A percentile compares a stretch with the other conserved stretches of the same genome.
These are phyloP conservation scores for Leccinellum luteum DNA, from an alignment of 768 basidiomycete genomes.

Conservation along the genomic window DNA sequence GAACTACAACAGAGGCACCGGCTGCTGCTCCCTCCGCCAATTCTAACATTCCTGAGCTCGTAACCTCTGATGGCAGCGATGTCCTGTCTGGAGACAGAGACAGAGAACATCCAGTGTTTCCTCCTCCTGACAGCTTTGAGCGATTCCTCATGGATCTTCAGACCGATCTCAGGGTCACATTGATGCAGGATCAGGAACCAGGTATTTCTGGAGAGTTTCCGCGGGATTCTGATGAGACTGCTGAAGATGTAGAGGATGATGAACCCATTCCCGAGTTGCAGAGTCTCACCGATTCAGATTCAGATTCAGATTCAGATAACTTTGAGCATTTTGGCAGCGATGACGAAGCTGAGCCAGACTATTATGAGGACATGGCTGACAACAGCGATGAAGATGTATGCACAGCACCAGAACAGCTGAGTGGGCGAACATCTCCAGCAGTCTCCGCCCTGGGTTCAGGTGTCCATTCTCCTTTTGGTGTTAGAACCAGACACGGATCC, in stretches of 20 bases:
- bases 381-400: slow-evolving; percentile 28
- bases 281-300: slow-evolving; percentile 25
- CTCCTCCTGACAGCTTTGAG: slow-evolving; percentile 72
- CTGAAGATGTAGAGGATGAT: slow-evolving; percentile 18
- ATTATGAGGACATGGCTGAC: slow-evolving; percentile 29
- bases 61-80: slow-evolving; percentile 4
- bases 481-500: slow-evolving; percentile 1
- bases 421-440: slow-evolving; percentile 26
- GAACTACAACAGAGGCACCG: slow-evolving; percentile 10
- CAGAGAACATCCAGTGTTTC: slow-evolving; percentile 22
- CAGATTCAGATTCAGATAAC: slow-evolving; percentile 34
- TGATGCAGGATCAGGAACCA: slow-evolving; percentile 41
- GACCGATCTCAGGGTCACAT: slow-evolving; percentile 61
- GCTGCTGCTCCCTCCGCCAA: slow-evolving; percentile 2
- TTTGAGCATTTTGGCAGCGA: slow-evolving; percentile 18
- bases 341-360: slow-evolving; percentile 27
- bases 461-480: slow-evolving; percentile 8
- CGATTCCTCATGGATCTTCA: slow-evolving; percentile 79
- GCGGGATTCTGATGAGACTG: slow-evolving; percentile 9
- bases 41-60: slow-evolving; percentile 10
- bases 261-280: slow-evolving; percentile 25
- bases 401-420: slow-evolving; percentile 21
- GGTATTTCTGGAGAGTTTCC: neutral
- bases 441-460: slow-evolving; percentile 21
- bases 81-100: slow-evolving; percentile 10